Percentiles rank a stretch among this genome's conserved stretches.
Evolutionary conservation across 2,329 filamentous ascomycete genomes (phyloP).

Genomic region (Cordyceps militaris): DNA sequence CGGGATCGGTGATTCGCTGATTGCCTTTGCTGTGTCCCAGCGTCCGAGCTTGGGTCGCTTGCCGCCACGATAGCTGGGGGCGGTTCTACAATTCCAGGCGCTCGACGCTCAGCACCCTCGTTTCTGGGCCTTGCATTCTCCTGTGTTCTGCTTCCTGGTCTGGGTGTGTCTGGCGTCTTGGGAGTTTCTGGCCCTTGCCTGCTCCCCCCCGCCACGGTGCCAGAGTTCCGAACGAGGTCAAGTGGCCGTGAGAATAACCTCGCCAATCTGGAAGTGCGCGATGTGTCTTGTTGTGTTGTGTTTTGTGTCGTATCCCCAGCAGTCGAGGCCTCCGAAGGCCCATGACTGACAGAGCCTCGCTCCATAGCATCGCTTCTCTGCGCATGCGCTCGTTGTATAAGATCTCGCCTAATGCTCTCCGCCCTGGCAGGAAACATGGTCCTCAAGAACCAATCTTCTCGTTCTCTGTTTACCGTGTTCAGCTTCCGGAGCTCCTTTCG

Average conservation of each 20-base stretch:
- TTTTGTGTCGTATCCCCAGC: too few relatives aligned
- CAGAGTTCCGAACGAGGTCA: neutral
- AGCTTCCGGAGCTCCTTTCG: neutral
- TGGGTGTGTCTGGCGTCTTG: slow-evolving; percentile 7
- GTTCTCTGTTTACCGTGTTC: too few relatives aligned
- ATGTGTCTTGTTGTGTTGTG: neutral
- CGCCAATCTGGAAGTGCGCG: neutral
- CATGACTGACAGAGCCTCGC: neutral
- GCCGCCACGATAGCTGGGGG: neutral
- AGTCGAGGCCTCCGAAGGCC: neutral
- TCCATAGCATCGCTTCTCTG: neutral
- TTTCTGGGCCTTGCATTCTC: neutral
- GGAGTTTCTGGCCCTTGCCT: slow-evolving; percentile 23
- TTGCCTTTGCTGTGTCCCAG: neutral
- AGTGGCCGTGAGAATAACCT: neutral
- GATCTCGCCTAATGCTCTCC: slow-evolving; percentile 3
- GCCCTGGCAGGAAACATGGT: neutral
- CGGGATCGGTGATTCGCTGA: neutral
- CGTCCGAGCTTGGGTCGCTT: neutral
- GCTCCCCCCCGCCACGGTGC: too few relatives aligned
- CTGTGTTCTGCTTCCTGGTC: neutral
- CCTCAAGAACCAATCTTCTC: neutral
- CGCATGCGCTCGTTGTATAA: slow-evolving; percentile 4
- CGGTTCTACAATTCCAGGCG: neutral
- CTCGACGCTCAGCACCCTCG: slow-evolving; percentile 14